Evolutionary conservation across 2,329 filamentous ascomycete species (phyloP).

Genomic region (Nemania serpens): DNA sequence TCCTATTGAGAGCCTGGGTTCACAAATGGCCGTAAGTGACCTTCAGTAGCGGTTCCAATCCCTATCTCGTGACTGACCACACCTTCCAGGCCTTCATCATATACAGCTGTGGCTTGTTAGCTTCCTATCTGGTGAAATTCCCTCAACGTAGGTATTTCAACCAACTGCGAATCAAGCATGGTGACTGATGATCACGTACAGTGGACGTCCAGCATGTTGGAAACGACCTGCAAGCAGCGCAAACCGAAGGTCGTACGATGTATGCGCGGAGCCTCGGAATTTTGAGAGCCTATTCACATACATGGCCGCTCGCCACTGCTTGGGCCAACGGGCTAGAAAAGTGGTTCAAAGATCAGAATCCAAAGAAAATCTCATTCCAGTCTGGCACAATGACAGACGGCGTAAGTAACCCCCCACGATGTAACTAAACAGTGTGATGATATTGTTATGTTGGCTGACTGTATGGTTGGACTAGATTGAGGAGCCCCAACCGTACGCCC

Average conservation of each 20-base stretch:
- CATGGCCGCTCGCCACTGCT: constrained; percentile 58
- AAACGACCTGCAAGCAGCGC: constrained; percentile 47
- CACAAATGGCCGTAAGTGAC: constrained; percentile 55
- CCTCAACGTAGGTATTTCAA: constrained; percentile 48
- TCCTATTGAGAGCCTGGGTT: constrained; percentile 54
- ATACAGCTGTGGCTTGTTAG: constrained; percentile 59
- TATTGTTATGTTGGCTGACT: neutral
- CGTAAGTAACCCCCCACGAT: constrained; percentile 36
- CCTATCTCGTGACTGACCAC: constrained; percentile 16
- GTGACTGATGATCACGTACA: constrained; percentile 26
- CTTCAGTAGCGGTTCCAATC: neutral
- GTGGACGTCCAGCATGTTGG: constrained; percentile 36
- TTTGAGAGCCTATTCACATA: constrained; percentile 53
- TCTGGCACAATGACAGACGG: constrained; percentile 56
- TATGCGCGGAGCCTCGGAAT: constrained; percentile 52
- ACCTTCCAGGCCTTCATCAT: constrained; percentile 53
- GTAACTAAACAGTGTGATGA: neutral
- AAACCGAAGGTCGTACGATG: constrained; percentile 50
- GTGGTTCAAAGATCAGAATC: constrained; percentile 51
- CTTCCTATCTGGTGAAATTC: constrained; percentile 58
- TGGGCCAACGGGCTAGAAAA: constrained; percentile 57
- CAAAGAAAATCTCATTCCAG: constrained; percentile 46
- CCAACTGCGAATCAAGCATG: neutral
- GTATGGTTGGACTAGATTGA: constrained; percentile 26
- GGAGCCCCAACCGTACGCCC: constrained; percentile 37